Base-by-base conservation (phyloP, 352 stramenopile species). In the Lagenidium giganteum region DNA sequence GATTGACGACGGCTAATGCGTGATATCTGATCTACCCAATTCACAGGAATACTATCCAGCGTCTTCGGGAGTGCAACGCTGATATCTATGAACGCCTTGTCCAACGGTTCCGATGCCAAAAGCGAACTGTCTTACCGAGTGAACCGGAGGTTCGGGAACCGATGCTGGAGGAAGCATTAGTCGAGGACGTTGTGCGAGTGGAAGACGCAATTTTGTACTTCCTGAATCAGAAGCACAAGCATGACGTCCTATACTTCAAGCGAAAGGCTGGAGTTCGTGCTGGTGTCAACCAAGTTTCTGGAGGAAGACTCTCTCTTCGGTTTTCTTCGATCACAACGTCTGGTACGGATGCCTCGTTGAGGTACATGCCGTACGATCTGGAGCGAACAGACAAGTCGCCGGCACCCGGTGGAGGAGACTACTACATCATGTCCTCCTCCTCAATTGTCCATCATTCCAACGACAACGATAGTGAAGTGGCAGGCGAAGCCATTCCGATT, bases 201-300 rank as follows among this genome's bases (percentile, higher is more conserved):
- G 77, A 89, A 51, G 74, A 87, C 22, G 73, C 77, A 0, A 70
- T 89, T 9, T 27, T 89, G 25, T 83, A 82, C 36, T 89, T 89
- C 31, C 34, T 89, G 43, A 51, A 67, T 16, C 67, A 77, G 30
- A 89, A 84, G 42, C 73, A 87, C 55, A 69, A 57, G n/a, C 64
- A 62, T 36, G 73, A 89, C 34, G 48, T 89, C 8, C 46, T 87
- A n/a, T 86, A 86, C 38, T 86, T 87, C 35, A 66, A 68, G 42
- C 58, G 45, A 26, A 70, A 65, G 14, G 27, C 40, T 3, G 28
- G 42, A 8, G 41, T 40, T 18, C 23, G n/a, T 9, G 27, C 40
- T 14, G 38, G 34, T n/a, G n/a, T n/a, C n/a, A n/a, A n/a, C n/a
- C n/a, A n/a, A n/a, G n/a, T n/a, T n/a, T n/a, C n/a, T n/a, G n/a